Evolutionary conservation across 345 rosid species (phyloP).

Genomic region (Rhizophora apiculata): DNA sequence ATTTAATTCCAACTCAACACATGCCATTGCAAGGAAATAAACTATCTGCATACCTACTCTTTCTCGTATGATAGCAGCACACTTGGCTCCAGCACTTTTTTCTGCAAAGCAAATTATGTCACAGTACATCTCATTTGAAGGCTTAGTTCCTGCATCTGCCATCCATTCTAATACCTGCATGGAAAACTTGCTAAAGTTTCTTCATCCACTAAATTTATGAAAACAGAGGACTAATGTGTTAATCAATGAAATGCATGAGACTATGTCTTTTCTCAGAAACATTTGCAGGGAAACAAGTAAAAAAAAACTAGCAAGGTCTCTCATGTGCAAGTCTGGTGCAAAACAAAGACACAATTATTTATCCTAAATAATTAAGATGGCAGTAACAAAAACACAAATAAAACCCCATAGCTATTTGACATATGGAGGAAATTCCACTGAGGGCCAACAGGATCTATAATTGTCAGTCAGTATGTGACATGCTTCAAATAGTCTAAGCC

Average conservation of each 20-base stretch:
- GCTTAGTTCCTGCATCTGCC: constrained; percentile 64
- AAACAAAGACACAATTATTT: no score
- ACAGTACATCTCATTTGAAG: constrained; percentile 61
- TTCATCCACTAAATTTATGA: neutral
- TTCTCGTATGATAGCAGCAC: constrained; percentile 47
- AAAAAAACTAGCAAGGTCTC: no score
- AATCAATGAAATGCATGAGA: neutral
- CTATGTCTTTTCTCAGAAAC: neutral
- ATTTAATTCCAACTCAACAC: neutral
- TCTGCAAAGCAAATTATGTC: constrained; percentile 63
- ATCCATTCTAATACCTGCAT: constrained; percentile 84
- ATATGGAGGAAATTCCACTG: neutral
- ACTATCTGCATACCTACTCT: constrained; percentile 52
- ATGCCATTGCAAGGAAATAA: constrained; percentile 6
- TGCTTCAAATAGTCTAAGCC: neutral
- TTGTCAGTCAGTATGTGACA: neutral
- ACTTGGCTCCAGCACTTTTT: constrained; percentile 60
- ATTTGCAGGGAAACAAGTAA: neutral
- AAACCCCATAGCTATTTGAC: neutral
- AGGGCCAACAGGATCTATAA: neutral
- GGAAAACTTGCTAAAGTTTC: neutral
- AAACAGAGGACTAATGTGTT: neutral
- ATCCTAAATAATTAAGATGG: no score
- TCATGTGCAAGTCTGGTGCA: no score
- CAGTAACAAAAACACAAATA: neutral